These are phyloP conservation scores for Annulohypoxylon truncatum DNA, from an alignment of 2,329 filamentous ascomycete genomes.

Conservation along the genomic window DNA sequence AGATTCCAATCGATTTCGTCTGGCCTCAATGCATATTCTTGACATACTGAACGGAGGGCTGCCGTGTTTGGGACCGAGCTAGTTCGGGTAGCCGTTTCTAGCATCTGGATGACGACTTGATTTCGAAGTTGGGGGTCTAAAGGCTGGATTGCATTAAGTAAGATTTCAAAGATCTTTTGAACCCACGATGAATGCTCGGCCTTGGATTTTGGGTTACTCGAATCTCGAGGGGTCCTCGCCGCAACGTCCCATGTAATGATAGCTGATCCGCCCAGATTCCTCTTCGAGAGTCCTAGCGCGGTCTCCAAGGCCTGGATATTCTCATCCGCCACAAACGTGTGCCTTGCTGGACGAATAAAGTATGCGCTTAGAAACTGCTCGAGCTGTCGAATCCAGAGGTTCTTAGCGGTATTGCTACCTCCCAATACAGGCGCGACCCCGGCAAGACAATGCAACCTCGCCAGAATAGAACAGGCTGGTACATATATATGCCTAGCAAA, in stretches of 20 bases:
- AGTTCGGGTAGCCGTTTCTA: conserved; percentile 52
- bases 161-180: conserved; percentile 42
- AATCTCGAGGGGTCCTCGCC: conserved; percentile 45
- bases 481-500: conserved; percentile 62
- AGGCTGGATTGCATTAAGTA: conserved; percentile 41
- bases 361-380: conserved; percentile 62
- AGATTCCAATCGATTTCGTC: conserved; percentile 54
- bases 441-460: conserved; percentile 53
- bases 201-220: conserved; percentile 47
- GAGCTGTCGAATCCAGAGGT: conserved; percentile 60
- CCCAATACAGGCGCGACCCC: conserved; percentile 28
- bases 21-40: conserved; percentile 44
- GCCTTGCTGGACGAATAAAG: conserved; percentile 63
- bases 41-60: conserved; percentile 49
- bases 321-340: conserved; percentile 58
- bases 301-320: conserved; percentile 56
- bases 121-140: conserved; percentile 39
- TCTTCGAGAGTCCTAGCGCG: conserved; percentile 55
- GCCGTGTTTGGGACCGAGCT: conserved; percentile 51
- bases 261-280: conserved; percentile 52
- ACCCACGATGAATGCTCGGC: conserved; percentile 47
- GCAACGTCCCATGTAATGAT: conserved; percentile 57
- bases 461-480: conserved; percentile 55
- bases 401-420: conserved; percentile 44
- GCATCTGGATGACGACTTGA: conserved; percentile 47